Evolutionary conservation across 305 asterid species (phyloP).

Genomic region (Fraxinus dipetala): DNA sequence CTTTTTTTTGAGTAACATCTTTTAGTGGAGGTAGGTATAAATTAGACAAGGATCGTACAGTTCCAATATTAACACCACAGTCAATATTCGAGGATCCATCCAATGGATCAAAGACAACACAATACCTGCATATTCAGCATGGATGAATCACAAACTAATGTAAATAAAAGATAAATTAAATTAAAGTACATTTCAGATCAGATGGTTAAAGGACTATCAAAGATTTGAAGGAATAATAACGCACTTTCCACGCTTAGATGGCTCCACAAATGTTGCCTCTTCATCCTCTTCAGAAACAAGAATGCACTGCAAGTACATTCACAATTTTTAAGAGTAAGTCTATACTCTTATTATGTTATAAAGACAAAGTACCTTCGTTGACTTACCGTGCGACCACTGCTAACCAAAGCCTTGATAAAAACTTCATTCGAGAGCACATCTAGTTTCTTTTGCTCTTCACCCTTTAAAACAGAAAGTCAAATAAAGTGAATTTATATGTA

Average conservation of each 20-base stretch:
- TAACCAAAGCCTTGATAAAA: conserved; percentile 82
- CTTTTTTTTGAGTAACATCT: neutral
- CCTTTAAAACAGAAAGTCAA: conserved; percentile 40
- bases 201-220: neutral
- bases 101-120: conserved; percentile 94
- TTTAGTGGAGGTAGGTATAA: neutral
- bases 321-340: conserved; percentile 8
- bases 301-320: conserved; percentile 58
- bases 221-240: conserved; percentile 21
- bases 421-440: conserved; percentile 94
- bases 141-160: conserved; percentile 2
- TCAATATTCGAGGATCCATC: conserved; percentile 98
- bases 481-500: conserved; percentile 9
- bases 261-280: conserved; percentile 83
- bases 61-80: conserved; percentile 97
- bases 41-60: conserved; percentile 49
- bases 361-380: neutral
- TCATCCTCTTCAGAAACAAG: conserved; percentile 99
- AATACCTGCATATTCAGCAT: conserved; percentile 50
- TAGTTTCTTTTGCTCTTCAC: conserved; percentile 96
- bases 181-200: neutral
- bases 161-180: neutral
- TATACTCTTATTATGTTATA: neutral
- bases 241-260: conserved; percentile 78
- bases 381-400: conserved; percentile 95